A percentile compares a stretch with the other conserved stretches of the same genome.
Evolutionary conservation across 371 early-diverging fungal species (phyloP).

Genomic region (Rhizomucor miehei): DNA sequence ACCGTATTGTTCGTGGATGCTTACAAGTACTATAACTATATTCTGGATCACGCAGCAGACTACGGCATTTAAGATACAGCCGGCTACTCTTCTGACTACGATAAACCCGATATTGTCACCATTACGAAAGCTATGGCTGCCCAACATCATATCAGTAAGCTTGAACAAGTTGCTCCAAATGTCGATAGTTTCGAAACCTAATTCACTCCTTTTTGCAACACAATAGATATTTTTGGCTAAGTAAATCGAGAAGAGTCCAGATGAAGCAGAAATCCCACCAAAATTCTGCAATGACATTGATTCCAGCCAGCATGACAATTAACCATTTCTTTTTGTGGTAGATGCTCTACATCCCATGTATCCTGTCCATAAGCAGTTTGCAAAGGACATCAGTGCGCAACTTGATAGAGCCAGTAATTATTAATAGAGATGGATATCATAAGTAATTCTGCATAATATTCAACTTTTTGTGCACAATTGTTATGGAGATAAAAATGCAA

Average conservation of each 20-base stretch:
- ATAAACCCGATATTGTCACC: not conserved
- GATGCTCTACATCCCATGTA: slow-evolving; percentile 10
- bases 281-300: too few species aligned
- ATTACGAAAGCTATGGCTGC: not conserved
- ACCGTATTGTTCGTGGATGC: slow-evolving; percentile 10
- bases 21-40: slow-evolving; percentile 8
- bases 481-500: too few species aligned
- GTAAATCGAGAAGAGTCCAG: slow-evolving; percentile 1
- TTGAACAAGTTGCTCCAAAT: not conserved
- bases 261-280: too few species aligned
- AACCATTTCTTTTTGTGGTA: not conserved
- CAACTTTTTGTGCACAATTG: too few species aligned
- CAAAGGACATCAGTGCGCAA: slow-evolving; percentile 4
- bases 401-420: not conserved
- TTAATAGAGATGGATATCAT: too few species aligned
- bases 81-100: not conserved
- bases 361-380: slow-evolving; percentile 10
- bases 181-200: not conserved
- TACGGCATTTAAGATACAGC: slow-evolving; percentile 9
- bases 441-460: too few species aligned
- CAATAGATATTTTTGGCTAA: slow-evolving; percentile 16
- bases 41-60: slow-evolving; percentile 4
- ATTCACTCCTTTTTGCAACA: not conserved
- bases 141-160: slow-evolving; percentile 9
- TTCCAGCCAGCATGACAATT: too few species aligned